phyloP scores from a whole-genome alignment of 2,329 filamentous ascomycete species.

The Pseudogymnoascus sp. region DNA sequence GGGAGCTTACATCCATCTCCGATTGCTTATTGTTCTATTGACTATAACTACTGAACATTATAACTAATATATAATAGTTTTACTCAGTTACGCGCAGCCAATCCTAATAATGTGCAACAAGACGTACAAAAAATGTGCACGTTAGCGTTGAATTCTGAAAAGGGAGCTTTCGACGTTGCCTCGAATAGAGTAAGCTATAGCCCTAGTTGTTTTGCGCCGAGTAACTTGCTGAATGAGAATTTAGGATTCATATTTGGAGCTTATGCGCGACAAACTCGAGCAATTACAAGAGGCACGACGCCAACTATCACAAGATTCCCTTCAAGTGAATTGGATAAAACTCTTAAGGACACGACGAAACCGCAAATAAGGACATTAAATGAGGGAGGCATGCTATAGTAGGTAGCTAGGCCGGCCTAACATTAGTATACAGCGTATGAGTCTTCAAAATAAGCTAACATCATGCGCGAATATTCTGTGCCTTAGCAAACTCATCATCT shows the following conservation, averaged over 20 bases:
- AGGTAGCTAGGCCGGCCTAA: constrained; percentile 44
- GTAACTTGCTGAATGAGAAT: not conserved
- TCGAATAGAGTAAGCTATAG: constrained; percentile 6
- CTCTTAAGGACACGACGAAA: constrained; percentile 32
- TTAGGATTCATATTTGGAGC: constrained; percentile 9
- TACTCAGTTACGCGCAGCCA: constrained; percentile 8
- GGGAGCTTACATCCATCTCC: not conserved
- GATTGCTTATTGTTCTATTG: not conserved
- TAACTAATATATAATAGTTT: constrained; percentile 5
- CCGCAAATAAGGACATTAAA: constrained; percentile 48
- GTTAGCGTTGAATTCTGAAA: constrained; percentile 10
- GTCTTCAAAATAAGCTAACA: constrained; percentile 34
- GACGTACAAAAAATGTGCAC: constrained; percentile 8
- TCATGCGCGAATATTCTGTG: too few relatives aligned
- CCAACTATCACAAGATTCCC: constrained; percentile 31
- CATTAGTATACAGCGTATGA: constrained; percentile 50
- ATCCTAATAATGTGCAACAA: not conserved
- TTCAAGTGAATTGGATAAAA: too few relatives aligned
- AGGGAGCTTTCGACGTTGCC: constrained; percentile 5
- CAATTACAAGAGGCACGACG: constrained; percentile 23
- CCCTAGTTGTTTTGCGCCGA: not conserved
- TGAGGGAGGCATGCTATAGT: constrained; percentile 41
- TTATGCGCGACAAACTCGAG: constrained; percentile 21
- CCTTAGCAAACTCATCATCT: too few relatives aligned
- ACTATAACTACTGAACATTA: not conserved